Evolutionary conservation across 345 rosid species (phyloP), one percentile per base, ranked within the genome.

Genomic region (Linum usitatissimum): DNA sequence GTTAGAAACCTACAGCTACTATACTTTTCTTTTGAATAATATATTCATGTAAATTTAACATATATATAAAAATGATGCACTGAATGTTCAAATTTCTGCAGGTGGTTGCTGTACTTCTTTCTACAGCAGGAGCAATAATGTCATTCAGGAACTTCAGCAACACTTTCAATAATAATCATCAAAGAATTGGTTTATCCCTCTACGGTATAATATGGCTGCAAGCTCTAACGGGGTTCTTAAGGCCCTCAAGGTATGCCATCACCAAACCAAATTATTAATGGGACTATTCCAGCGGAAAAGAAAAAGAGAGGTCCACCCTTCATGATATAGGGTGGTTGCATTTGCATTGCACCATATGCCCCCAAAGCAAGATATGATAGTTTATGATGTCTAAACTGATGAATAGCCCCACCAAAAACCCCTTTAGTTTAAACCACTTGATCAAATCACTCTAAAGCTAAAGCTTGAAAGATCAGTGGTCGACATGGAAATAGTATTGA

Each of bases 161-260:
- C 64, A 70, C 84, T 40, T 91, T 91, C 76, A 70, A 77, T 68
- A 91, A 91, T 70, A 71, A 71, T 70, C 97, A 91, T 75, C 97
- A 86, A 80, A 86, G 82, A 75, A 69, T 91, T 21, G 96, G 96
- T 12, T 66, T 86, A 28, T 86, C 73, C 2, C 65, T 86, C 19
- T 88, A 86, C 56, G 96, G 79, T 23, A 74, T 87, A 60, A 78
- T 86, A 67, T 91, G 94, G 96, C 60, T 91, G 73, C 97, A 88
- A 75, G 81, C 80, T 64, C 51, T 91, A 28, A 56, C 76, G 10
- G 94, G 91, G 23, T 64, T 84, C 54, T 57, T 83, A 59, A 74
- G 86, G 70, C 94, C 96, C 28, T 59, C 70, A 9, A 88, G 94
- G 97, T 86, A 80, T 39, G 39, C 63, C 19, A 30, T 6, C 30